Evolutionary conservation across 805 yeast genomes (phyloP).

Genomic region (Candida pseudofarinosa): DNA sequence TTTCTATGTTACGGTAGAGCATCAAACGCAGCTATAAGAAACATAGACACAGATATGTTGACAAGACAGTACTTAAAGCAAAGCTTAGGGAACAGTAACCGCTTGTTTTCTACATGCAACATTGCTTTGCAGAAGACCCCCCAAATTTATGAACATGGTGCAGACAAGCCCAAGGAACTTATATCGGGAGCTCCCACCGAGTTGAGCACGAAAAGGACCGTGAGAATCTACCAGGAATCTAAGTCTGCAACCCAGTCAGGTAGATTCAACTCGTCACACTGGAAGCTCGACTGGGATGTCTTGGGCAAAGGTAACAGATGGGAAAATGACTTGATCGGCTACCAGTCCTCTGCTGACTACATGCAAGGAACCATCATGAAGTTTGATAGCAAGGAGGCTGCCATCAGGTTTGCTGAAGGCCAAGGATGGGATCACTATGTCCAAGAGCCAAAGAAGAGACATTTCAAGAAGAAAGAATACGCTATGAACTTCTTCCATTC

Average conservation of each 20-base stretch:
- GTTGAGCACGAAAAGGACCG: conserved; percentile 57
- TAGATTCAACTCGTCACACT: conserved; percentile 44
- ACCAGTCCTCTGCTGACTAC: conserved; percentile 74
- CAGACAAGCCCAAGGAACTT: conserved; percentile 46
- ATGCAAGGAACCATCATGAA: conserved; percentile 77
- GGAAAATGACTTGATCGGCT: conserved; percentile 88
- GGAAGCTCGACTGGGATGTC: conserved; percentile 86
- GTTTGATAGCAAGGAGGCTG: conserved; percentile 72
- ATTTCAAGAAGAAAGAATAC: conserved; percentile 71
- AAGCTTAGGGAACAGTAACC: conserved; percentile 12
- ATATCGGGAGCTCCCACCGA: conserved; percentile 78
- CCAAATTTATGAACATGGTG: conserved; percentile 18
- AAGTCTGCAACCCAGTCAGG: conserved; percentile 84
- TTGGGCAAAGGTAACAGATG: conserved; percentile 73
- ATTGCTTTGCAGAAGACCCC: conserved; percentile 19
- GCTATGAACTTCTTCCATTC: conserved; percentile 68
- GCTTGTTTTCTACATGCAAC: conserved; percentile 21
- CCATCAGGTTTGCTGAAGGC: conserved; percentile 71
- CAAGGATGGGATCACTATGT: conserved; percentile 85
- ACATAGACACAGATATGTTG: not conserved
- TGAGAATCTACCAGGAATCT: conserved; percentile 71
- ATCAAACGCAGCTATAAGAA: not conserved
- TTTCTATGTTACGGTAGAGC: not conserved
- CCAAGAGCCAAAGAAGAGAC: conserved; percentile 75
- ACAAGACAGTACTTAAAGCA: not conserved